These are phyloP conservation scores for Euphrasia confusa DNA, from an alignment of 257 asterid genomes.

Conservation along the genomic window DNA sequence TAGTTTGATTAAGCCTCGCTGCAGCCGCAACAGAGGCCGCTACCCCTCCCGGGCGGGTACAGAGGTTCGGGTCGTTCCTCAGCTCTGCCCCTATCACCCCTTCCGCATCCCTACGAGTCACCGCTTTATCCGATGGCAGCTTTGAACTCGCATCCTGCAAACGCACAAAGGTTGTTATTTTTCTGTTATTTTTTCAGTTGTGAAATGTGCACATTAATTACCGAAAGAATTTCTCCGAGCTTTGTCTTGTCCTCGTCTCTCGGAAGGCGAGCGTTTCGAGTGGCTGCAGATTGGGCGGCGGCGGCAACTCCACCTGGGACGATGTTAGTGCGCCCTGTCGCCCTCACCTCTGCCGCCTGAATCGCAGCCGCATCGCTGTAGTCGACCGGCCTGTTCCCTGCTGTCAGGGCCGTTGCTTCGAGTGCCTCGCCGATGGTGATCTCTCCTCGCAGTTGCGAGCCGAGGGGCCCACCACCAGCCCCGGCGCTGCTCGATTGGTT, in stretches of 20 bases:
- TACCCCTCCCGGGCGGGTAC: slow-evolving; percentile 96
- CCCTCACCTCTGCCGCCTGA: slow-evolving; percentile 98
- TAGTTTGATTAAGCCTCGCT: slow-evolving; percentile 77
- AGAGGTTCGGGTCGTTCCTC: slow-evolving; percentile 83
- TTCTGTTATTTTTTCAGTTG: neutral
- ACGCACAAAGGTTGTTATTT: neutral
- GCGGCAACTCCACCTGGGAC: slow-evolving; percentile 98
- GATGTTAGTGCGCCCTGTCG: slow-evolving; percentile 87
- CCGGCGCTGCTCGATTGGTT: slow-evolving; percentile 17
- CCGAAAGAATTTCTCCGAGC: slow-evolving; percentile 69
- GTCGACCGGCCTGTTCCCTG: slow-evolving; percentile 83
- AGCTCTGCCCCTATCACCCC: slow-evolving; percentile 97
- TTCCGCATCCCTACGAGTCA: slow-evolving; percentile 88
- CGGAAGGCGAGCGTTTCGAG: slow-evolving; percentile 73
- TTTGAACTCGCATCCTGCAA: slow-evolving; percentile 79
- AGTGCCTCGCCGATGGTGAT: slow-evolving; percentile 96
- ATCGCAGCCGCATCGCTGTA: slow-evolving; percentile 95
- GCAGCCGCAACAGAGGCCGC: slow-evolving; percentile 95
- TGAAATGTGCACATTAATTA: slow-evolving; percentile 7
- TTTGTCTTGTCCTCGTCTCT: slow-evolving; percentile 91
- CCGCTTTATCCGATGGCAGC: slow-evolving; percentile 81
- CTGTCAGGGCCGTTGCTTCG: slow-evolving; percentile 86
- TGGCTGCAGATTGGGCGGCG: slow-evolving; percentile 95
- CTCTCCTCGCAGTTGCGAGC: slow-evolving; percentile 36
- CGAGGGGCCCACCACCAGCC: neutral